These are phyloP conservation scores for Sungouiozyma intestinalis DNA, from an alignment of 805 yeast species.

Conservation along the genomic window DNA sequence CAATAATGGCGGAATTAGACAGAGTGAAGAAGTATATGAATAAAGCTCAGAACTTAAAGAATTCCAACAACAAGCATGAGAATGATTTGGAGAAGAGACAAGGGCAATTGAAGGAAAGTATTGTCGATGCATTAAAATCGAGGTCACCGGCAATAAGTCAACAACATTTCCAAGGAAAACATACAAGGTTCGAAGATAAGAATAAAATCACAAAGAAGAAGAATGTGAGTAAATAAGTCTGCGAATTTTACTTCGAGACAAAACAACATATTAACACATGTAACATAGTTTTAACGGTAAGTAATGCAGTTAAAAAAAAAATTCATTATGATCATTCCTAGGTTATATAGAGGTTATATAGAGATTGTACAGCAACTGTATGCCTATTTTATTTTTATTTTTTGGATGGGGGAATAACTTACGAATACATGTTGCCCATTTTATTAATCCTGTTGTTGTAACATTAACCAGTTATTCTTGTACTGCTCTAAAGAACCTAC, in stretches of 20 bases:
- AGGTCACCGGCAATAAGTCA: constrained; percentile 43
- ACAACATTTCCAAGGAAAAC: constrained; percentile 43
- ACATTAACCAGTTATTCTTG: constrained; percentile 29
- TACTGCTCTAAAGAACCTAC: constrained; percentile 30
- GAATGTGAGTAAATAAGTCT: background rate
- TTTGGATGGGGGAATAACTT: background rate
- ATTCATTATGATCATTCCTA: background rate
- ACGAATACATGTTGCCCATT: background rate
- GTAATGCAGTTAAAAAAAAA: background rate
- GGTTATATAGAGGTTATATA: background rate
- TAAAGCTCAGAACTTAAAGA: constrained; percentile 31
- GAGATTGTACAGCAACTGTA: no score
- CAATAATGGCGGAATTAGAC: constrained; percentile 54
- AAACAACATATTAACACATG: no score
- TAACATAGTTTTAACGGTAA: background rate
- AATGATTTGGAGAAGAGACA: constrained; percentile 19
- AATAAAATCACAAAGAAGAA: constrained; percentile 1
- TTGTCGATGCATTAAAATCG: constrained; percentile 36
- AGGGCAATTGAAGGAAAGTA: constrained; percentile 36
- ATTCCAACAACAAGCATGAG: constrained; percentile 3
- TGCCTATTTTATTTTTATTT: no score
- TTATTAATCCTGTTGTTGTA: constrained; percentile 26
- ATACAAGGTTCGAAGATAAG: constrained; percentile 36
- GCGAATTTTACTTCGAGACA: no score
- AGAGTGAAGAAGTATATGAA: constrained; percentile 62